Base-by-base conservation (phyloP, 2,329 filamentous ascomycete genomes). In the Pseudogymnoascus sp. region DNA sequence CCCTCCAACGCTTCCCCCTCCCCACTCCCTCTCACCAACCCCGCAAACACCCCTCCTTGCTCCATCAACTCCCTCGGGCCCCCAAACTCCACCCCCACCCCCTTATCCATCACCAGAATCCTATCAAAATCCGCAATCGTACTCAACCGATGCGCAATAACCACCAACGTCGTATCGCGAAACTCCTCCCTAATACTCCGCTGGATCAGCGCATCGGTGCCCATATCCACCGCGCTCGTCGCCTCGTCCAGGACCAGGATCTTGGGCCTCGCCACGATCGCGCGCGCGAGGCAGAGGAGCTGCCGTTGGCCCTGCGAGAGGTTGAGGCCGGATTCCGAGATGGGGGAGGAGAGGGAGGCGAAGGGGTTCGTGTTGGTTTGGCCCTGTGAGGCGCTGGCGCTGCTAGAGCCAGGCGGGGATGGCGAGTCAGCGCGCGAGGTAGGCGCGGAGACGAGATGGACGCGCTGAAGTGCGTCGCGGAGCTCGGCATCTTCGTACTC, bases 231-330 rank as follows among this genome's bases (percentile, higher is more conserved):
- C 0, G 89, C 89, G 2, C 84, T 88, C 0, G 90, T 93, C 0
- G 90, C 89, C 76, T 93, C 89, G 72, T 93, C 89, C 1, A 93
- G 81, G 1, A 93, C 85, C 83, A 93, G 89, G 69, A 93, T 85
- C 71, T 89, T 88, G 2, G 89, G 89, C 0, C 86, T 82, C 0
- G 84, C 81, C 23, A 91, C 85, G 68, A 91, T 90, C 60, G 86
- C 89, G 60, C 86, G 86, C 0, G 89, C 89, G 3, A 91, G 83
- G 70, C 88, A 91, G 38, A 92, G 82, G 0, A 91, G 85, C 73
- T 92, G 89, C 2, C 89, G 82, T 73, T 92, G 89, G 28, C 89
- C 89, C 72, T 91, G 89, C 0, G 87, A 90, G 16, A 91, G 79
- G 72, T 91, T 92, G 3, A 89, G 81, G 0, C 89, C 89, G 16